Base-by-base conservation (phyloP, 1,284 basidiomycete species). In the Apiotrichum akiyoshidainum region DNA sequence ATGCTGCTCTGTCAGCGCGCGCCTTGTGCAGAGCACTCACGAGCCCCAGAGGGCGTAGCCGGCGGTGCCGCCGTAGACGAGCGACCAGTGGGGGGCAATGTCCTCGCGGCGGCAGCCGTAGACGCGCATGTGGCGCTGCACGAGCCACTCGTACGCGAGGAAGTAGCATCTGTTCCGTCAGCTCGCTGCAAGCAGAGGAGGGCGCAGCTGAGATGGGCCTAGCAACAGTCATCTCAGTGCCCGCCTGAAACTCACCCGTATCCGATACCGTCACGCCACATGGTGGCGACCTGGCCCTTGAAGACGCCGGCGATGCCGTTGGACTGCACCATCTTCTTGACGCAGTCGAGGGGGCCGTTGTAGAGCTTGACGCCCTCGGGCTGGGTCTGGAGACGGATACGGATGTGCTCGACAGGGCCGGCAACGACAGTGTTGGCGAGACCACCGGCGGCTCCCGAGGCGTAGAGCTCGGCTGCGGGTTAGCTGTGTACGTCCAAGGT, bases 401-500 rank as follows among this genome's bases (percentile, higher is more conserved):
- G 89, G 69, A 98, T 92, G 73, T 98, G 93, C 77, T 99, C 95
- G 14, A 99, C 92, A 2, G 95, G 95, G 2, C 92, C 92, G 0
- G 93, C 94, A 19, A 97, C 90, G 56, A 94, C 83, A 46, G 89
- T 88, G 74, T 98, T 99, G 16, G 92, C 88, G 22, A 97, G 76
- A 39, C 95, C 94, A 26, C 93, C 94, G 34, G 85, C 79, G 2
- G 91, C 85, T 64, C 94, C 94, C 6, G 92, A 83, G 0, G 82
- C 69, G 66, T 92, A 85, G 19, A 95, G 81, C 76, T 97, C 92
- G 12, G 74, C 76, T 41, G 81, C 14, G 46, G 9, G 41, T 35
- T 46, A 48, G 16, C 44, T 13, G 26, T 31, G 26, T 31, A 7
- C 26, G n/a, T 31, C 7, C 26, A 31, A 31, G 26, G 26, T 7